These are phyloP conservation scores for Penicillium sp. DNA, from an alignment of 2,329 filamentous ascomycete genomes.

Conservation along the genomic window DNA sequence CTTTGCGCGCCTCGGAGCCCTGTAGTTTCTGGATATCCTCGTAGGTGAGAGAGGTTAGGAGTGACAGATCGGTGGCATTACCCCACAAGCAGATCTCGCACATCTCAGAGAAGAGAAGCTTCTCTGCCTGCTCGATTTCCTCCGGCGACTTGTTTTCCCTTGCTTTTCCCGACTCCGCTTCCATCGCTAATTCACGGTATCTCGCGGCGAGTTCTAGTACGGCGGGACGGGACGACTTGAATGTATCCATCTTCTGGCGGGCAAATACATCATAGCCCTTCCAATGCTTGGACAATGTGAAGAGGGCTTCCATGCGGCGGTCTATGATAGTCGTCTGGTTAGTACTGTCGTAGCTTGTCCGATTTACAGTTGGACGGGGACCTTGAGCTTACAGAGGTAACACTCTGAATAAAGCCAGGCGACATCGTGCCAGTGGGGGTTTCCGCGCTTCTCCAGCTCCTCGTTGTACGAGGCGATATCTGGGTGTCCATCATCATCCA, in stretches of 20 bases:
- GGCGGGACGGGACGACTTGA: constrained; percentile 84
- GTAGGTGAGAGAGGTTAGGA: constrained; percentile 84
- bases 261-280: constrained; percentile 86
- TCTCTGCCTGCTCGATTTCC: constrained; percentile 65
- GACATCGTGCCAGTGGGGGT: constrained; percentile 75
- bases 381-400: constrained; percentile 63
- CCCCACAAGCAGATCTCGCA: constrained; percentile 97
- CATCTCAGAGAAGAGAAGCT: constrained; percentile 83
- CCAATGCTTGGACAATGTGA: constrained; percentile 76
- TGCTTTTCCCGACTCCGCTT: constrained; percentile 59
- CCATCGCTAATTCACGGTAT: constrained; percentile 69
- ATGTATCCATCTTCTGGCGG: constrained; percentile 85
- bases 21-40: constrained; percentile 97
- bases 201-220: constrained; percentile 77
- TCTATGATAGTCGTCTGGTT: constrained; percentile 27
- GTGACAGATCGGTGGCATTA: constrained; percentile 90
- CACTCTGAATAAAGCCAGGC: constrained; percentile 93
- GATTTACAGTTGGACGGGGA: background rate
- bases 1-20: constrained; percentile 80
- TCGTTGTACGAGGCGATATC: constrained; percentile 82
- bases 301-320: constrained; percentile 76
- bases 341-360: constrained; percentile 12
- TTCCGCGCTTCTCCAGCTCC: constrained; percentile 72
- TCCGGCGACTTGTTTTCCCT: constrained; percentile 32
- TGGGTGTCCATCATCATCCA: constrained; percentile 70